Base-by-base conservation (phyloP, 805 yeast genomes). In the Spathaspora girioi region DNA sequence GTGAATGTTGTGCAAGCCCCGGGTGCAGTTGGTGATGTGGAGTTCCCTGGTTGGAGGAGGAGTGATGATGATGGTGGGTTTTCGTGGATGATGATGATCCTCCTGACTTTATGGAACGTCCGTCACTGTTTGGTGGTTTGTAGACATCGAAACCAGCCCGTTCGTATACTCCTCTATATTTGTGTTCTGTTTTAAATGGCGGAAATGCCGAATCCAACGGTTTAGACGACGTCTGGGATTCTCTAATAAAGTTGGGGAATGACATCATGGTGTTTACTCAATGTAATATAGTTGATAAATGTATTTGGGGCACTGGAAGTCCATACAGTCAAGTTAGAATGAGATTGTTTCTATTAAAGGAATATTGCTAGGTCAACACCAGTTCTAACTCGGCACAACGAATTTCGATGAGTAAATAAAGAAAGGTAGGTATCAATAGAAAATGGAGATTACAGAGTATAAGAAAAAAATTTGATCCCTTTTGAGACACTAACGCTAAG, bases 81-180 rank as follows among this genome's bases (percentile, higher is more conserved):
- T 35, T 35, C 17, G 4, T 35, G 9, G 40, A 35, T 11, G 18
- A 14, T 14, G 40, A 35, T 11, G 40, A 20, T 14, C 43, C 27
- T 12, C 26, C 27, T 11, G 43, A 41, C 18, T 27, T 41, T 14
- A 41, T 10, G 17, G 43, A 41, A 42, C 18, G 17, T 11, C n/a
- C 38, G 23, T 45, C 47, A 18, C 11, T 20, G 19, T n/a, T 29
- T 10, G 35, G 20, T 17, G 43, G 46, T 40, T 50, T 54, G 46
- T 62, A 61, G 29, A 74, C 72, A 41, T 87, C 94, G 59, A 88
- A 88, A 0, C 96, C 96, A 0, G 94, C 94, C 57, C 94, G 69
- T 63, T 88, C 94, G 66, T 86, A 82, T 2, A 87, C 94, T 1
- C 91, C 84, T 57, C 77, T 76, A 59, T 83, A 85, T 27, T 82